phyloP scores from a whole-genome alignment of 2,329 filamentous ascomycete genomes.

The Daldinia eschscholtzii region DNA sequence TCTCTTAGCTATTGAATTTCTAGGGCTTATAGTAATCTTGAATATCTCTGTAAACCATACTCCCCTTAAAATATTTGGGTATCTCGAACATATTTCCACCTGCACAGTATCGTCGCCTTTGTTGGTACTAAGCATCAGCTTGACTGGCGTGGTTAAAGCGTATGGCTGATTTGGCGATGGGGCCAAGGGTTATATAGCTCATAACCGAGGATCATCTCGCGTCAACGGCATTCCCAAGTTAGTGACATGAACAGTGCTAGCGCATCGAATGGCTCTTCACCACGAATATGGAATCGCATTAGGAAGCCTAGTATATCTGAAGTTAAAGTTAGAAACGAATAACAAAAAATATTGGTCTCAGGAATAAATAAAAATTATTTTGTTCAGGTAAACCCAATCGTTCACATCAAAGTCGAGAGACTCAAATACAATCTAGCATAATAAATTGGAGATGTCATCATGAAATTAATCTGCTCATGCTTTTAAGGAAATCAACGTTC shows the following conservation, averaged over 20 bases:
- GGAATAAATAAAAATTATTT: conserved; percentile 9
- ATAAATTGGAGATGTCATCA: conserved; percentile 57
- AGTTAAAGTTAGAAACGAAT: conserved; percentile 24
- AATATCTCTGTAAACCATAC: background rate
- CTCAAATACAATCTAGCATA: conserved; percentile 65
- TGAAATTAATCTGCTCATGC: conserved; percentile 30
- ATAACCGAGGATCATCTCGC: background rate
- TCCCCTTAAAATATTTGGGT: background rate
- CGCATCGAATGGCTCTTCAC: background rate
- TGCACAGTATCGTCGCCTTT: background rate
- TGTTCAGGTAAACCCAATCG: conserved; percentile 49
- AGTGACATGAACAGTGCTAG: background rate
- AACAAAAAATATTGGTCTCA: background rate
- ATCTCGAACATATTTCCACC: background rate
- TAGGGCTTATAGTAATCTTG: conserved; percentile 6
- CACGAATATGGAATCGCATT: conserved; percentile 1
- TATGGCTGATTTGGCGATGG: background rate
- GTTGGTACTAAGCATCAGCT: background rate
- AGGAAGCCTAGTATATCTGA: conserved; percentile 14
- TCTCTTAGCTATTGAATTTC: background rate
- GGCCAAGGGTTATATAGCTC: background rate
- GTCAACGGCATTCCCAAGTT: background rate
- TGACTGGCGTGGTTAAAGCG: background rate
- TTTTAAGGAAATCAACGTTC: conserved; percentile 15
- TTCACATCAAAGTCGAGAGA: conserved; percentile 52